Evolutionary conservation across 2,329 filamentous ascomycete species (phyloP).

Genomic region (Alternaria consortialis): DNA sequence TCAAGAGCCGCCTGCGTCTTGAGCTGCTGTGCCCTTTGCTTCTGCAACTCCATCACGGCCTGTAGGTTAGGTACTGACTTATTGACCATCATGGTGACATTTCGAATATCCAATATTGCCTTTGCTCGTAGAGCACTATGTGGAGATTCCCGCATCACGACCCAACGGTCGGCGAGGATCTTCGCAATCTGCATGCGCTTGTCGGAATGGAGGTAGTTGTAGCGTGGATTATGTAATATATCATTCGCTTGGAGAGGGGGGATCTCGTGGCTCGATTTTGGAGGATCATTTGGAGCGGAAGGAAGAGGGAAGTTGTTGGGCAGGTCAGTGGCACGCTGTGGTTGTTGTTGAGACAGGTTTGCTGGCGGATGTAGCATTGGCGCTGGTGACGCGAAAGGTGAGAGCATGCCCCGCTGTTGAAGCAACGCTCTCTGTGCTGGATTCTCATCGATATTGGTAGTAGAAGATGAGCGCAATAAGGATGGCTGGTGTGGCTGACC

Average conservation of each 20-base stretch:
- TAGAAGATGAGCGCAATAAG: constrained; percentile 9
- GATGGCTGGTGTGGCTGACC: constrained; percentile 2
- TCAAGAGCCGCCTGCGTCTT: background rate
- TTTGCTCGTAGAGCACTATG: background rate
- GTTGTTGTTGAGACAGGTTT: background rate
- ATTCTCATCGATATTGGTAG: constrained; percentile 12
- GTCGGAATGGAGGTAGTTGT: background rate
- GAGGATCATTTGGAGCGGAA: background rate
- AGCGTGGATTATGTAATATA: background rate
- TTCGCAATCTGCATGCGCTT: background rate
- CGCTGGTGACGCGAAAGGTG: background rate
- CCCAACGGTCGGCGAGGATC: constrained; percentile 1
- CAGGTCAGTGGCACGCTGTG: background rate
- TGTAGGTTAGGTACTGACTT: background rate
- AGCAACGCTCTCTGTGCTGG: background rate
- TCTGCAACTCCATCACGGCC: background rate
- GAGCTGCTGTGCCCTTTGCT: background rate
- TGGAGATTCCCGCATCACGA: background rate
- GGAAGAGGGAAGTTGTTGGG: background rate
- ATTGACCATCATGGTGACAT: background rate
- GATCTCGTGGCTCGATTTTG: background rate
- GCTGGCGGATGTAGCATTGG: background rate
- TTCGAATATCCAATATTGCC: background rate
- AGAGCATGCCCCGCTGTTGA: background rate
- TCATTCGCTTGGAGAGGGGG: constrained; percentile 6